Base-by-base conservation (phyloP, 768 basidiomycete genomes). In the Lactarius akahatsu region DNA sequence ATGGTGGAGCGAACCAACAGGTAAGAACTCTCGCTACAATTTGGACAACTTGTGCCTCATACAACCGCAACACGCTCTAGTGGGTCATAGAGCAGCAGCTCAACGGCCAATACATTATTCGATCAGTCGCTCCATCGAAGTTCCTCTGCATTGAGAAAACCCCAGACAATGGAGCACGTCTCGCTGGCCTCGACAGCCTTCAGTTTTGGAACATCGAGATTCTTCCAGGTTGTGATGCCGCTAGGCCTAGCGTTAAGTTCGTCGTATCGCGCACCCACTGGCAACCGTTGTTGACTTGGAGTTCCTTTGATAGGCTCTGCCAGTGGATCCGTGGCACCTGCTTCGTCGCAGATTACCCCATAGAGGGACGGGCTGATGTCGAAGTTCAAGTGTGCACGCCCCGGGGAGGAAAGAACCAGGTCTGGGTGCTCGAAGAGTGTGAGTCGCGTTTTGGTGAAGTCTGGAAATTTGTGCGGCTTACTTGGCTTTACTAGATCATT, bases 351-450 rank as follows among this genome's bases (percentile, higher is more conserved):
- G 55, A 56, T 9, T 61, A 20, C 15, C 43, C 59, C 5, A 13
- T 11, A 11, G 20, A 26, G 1, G 26, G 4, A 10, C n/a, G 3
- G 45, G n/a, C 34, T 5, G 50, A 9, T 26, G 23, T 23, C 5
- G 40, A 41, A 6, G 1, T 61, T 32, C n/a, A 47, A 15, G 5
- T 23, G n/a, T 61, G 59, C 32, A 30, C 13, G 45, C 32, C 5
- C 36, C 3, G 9, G 32, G 32, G n/a, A 16, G 59, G n/a, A 36
- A 23, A 34, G 30, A 23, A 52, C 50, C 50, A 52, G 23, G 1
- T 61, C n/a, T 61, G 59, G 59, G 34, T 18, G 11, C 41, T 61
- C 45, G 59, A 61, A 26, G 34, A 50, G 7, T n/a, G 59, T 50
- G 59, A 50, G 45, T 61, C 8, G 34, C 20, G 30, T 20, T 26